Conservation (phyloP, 352 stramenopile species). For the Phytopythium cucurbitacearum region DNA sequence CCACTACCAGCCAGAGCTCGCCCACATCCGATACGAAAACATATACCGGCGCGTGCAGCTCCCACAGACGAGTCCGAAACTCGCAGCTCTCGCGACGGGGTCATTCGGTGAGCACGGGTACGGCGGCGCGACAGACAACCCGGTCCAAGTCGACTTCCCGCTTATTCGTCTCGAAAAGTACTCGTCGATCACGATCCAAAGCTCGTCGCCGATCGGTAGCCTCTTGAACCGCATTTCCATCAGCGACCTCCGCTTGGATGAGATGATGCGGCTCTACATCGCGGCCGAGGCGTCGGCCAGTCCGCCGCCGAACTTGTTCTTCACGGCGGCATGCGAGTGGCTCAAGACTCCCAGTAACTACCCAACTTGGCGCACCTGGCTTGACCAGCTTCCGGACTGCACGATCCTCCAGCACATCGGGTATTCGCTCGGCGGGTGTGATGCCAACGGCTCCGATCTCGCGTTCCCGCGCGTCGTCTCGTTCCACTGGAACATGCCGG, state of each 20-base stretch:
- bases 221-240: conserved; percentile 6
- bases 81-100: neutral
- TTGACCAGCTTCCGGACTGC: conserved; percentile 9
- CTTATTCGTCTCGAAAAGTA: conserved; percentile 9
- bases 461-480: neutral
- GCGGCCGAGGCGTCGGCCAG: conserved; percentile 1
- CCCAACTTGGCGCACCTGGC: conserved; percentile 8
- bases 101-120: conserved; percentile 15
- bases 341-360: conserved; percentile 12
- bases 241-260: conserved; percentile 20
- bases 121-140: conserved; percentile 13
- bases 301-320: conserved; percentile 8
- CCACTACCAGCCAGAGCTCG: conserved; percentile 11
- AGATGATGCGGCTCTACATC: conserved; percentile 18
- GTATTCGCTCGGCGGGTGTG: neutral
- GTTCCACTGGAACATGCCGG: conserved; percentile 7
- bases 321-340: conserved; percentile 13
- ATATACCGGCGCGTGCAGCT: conserved; percentile 8
- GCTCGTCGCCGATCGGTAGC: neutral
- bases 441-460: neutral
- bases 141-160: conserved; percentile 14
- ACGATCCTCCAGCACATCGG: conserved; percentile 4
- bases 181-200: neutral
- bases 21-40: conserved; percentile 5
- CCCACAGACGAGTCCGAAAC: conserved; percentile 1